Conservation (phyloP, 352 stramenopile species). For the Globisporangium acanthophoron region DNA sequence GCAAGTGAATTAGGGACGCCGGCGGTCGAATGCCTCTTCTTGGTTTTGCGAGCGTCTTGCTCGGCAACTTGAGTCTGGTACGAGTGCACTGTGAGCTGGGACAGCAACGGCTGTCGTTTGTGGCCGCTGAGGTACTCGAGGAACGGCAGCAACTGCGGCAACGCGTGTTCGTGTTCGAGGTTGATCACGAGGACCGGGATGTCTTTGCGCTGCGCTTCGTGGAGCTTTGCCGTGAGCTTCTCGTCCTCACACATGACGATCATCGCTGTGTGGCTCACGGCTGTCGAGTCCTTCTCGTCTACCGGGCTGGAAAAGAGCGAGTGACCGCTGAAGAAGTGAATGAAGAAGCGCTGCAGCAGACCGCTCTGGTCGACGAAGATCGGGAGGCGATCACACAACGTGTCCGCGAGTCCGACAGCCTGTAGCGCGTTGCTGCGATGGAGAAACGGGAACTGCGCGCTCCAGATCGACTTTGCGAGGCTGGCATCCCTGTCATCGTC, state of each 20-base stretch:
- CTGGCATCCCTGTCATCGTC: background rate
- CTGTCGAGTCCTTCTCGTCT: conserved; percentile 14
- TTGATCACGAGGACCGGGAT: conserved; percentile 35
- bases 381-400: conserved; percentile 29
- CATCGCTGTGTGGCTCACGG: conserved; percentile 16
- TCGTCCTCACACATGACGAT: conserved; percentile 29
- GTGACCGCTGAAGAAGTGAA: conserved; percentile 41
- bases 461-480: conserved; percentile 27
- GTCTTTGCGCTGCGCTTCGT: conserved; percentile 20
- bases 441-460: conserved; percentile 33
- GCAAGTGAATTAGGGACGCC: background rate
- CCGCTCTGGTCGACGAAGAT: conserved; percentile 37
- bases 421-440: conserved; percentile 4
- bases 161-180: conserved; percentile 13
- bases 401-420: conserved; percentile 20
- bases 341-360: conserved; percentile 37
- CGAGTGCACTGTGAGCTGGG: conserved; percentile 8
- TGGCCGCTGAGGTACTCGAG: conserved; percentile 6
- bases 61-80: conserved; percentile 3
- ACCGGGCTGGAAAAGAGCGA: conserved; percentile 22
- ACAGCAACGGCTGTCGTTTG: conserved; percentile 16
- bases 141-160: conserved; percentile 15
- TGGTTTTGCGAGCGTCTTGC: background rate
- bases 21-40: background rate
- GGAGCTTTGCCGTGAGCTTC: conserved; percentile 17